Conservation (phyloP, 148 eudicot species). For the Fallopia convolvulus region DNA sequence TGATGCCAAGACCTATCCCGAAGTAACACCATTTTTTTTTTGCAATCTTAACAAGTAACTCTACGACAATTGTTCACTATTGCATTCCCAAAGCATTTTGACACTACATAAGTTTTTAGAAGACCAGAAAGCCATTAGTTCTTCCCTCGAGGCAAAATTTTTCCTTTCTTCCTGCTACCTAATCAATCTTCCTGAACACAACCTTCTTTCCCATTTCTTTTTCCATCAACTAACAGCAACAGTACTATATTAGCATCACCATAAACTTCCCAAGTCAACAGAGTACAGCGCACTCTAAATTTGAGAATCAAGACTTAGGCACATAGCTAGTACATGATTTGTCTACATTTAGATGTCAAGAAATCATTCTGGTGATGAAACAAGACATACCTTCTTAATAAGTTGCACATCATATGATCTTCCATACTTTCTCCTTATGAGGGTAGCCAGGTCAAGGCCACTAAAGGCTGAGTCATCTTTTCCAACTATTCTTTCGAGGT, state of each 20-base stretch:
- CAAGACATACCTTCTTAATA: conserved; percentile 60
- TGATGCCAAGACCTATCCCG: neutral
- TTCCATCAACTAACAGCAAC: neutral
- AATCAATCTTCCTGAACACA: neutral
- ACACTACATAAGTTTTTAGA: neutral
- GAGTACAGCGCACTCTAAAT: neutral
- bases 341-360: neutral
- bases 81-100: neutral
- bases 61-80: neutral
- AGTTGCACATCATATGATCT: conserved; percentile 92
- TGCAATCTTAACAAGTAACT: neutral
- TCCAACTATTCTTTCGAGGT: conserved; percentile 77
- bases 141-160: neutral
- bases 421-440: conserved; percentile 85
- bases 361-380: neutral
- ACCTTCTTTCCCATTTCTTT: neutral
- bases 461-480: conserved; percentile 72
- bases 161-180: neutral
- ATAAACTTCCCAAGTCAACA: neutral
- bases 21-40: neutral
- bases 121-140: neutral
- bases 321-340: neutral
- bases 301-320: neutral
- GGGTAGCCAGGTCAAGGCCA: conserved; percentile 85
- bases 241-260: neutral